Evolutionary conservation across 2,329 filamentous ascomycete species (phyloP).

Genomic region (Epichloe aotearoae): DNA sequence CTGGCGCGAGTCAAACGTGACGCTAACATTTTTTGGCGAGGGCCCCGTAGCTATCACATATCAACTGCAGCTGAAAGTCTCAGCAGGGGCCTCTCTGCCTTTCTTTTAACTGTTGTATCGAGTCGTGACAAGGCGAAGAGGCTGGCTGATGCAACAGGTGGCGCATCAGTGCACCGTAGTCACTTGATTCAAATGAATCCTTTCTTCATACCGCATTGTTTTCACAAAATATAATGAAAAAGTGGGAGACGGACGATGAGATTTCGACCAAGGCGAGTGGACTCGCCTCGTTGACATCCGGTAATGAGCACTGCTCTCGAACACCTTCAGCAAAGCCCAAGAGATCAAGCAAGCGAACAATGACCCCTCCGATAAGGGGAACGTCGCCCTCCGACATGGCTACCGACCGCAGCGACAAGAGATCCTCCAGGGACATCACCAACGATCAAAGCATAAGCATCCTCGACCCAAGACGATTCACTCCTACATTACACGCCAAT

Average conservation of each 20-base stretch:
- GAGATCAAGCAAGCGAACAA: conserved; percentile 47
- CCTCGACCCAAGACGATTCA: conserved; percentile 83
- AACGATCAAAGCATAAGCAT: conserved; percentile 59
- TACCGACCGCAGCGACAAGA: conserved; percentile 29
- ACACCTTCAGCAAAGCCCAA: conserved; percentile 52
- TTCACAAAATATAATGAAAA: conserved; percentile 28
- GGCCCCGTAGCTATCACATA: conserved; percentile 3
- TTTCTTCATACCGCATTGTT: not conserved
- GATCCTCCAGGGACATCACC: conserved; percentile 43
- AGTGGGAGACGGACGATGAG: conserved; percentile 53
- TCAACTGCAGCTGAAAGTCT: conserved; percentile 8
- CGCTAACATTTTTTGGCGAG: not conserved
- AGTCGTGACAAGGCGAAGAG: not conserved
- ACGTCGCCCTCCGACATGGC: conserved; percentile 43
- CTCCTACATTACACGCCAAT: conserved; percentile 86
- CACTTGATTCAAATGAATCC: not conserved
- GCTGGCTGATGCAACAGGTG: not conserved
- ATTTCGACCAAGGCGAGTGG: conserved; percentile 35
- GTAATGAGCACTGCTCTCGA: conserved; percentile 56
- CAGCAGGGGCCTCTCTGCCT: conserved; percentile 6
- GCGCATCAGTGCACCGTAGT: not conserved
- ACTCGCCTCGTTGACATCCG: conserved; percentile 47
- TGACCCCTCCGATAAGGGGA: conserved; percentile 46
- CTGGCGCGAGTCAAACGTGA: not conserved
- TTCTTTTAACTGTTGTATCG: not conserved